These are phyloP conservation scores for Hymenoscyphus occultus DNA, from an alignment of 2,329 filamentous ascomycete genomes.

Conservation along the genomic window DNA sequence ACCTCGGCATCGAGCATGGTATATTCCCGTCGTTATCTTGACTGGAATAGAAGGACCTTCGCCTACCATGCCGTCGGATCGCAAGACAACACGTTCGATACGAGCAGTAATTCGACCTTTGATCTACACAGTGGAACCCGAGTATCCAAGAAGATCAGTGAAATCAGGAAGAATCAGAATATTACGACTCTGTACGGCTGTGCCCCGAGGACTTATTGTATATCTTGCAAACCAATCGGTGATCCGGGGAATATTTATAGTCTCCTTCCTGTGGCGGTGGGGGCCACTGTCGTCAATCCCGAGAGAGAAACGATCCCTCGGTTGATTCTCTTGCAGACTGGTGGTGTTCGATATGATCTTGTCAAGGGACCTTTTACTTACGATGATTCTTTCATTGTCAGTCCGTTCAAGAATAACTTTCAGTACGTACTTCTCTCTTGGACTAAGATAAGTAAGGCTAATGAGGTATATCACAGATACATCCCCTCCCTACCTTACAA, in stretches of 20 bases:
- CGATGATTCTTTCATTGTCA: conserved; percentile 79
- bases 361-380: conserved; percentile 86
- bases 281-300: neutral
- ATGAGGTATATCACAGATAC: conserved; percentile 41
- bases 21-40: conserved; percentile 80
- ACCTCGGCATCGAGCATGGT: conserved; percentile 24
- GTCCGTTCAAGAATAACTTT: conserved; percentile 79
- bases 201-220: conserved; percentile 74
- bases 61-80: conserved; percentile 70
- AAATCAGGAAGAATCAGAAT: conserved; percentile 64
- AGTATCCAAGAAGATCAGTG: conserved; percentile 65
- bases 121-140: conserved; percentile 66
- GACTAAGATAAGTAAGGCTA: neutral
- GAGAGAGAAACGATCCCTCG: conserved; percentile 50
- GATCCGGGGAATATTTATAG: conserved; percentile 29
- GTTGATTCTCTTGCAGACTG: conserved; percentile 79
- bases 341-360: conserved; percentile 88
- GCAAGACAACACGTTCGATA: conserved; percentile 65
- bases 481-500: conserved; percentile 57
- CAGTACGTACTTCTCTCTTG: conserved; percentile 59
- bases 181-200: conserved; percentile 76
- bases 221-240: conserved; percentile 74
- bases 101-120: too few species aligned
- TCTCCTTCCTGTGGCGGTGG: neutral
- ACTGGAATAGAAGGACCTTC: conserved; percentile 83